Evolutionary conservation across 495 filamentous ascomycete species (phyloP).

Genomic region (Neurospora pannonica): DNA sequence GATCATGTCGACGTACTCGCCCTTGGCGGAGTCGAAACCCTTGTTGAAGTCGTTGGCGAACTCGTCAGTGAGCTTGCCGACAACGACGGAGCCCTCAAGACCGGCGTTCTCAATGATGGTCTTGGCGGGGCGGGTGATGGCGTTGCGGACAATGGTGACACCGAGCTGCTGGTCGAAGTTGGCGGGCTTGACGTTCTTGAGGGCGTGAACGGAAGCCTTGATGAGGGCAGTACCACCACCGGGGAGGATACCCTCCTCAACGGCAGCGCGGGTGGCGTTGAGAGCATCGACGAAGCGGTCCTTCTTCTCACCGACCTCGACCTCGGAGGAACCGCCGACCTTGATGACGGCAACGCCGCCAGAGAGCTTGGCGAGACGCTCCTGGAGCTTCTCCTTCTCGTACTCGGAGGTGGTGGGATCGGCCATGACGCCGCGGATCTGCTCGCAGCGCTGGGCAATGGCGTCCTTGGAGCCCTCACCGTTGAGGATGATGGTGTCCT

Average conservation of each 20-base stretch:
- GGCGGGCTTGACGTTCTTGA: conserved; percentile 67
- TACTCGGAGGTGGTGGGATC: conserved; percentile 94
- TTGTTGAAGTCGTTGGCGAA: conserved; percentile 91
- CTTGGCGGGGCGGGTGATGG: conserved; percentile 87
- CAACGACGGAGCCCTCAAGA: conserved; percentile 87
- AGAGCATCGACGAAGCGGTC: conserved; percentile 97
- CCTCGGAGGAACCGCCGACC: conserved; percentile 93
- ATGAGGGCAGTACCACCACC: conserved; percentile 97
- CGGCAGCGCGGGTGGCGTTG: conserved; percentile 95
- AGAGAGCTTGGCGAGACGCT: conserved; percentile 98
- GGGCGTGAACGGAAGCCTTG: conserved; percentile 87
- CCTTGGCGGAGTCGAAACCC: conserved; percentile 90
- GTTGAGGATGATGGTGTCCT: conserved; percentile 98
- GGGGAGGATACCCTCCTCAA: conserved; percentile 97
- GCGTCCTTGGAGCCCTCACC: conserved; percentile 92
- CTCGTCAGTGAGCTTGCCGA: conserved; percentile 97
- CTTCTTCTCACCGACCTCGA: conserved; percentile 99
- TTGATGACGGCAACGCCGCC: conserved; percentile 99
- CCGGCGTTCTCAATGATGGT: conserved; percentile 98
- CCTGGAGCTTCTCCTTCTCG: conserved; percentile 99
- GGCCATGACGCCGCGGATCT: conserved; percentile 93
- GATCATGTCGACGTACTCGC: conserved; percentile 99
- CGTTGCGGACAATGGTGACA: conserved; percentile 93
- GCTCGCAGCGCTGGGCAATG: conserved; percentile 92
- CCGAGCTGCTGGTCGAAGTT: conserved; percentile 99